A percentile compares a stretch with the other conserved stretches of the same genome.
phyloP scores from a whole-genome alignment of 1,139 yeast genomes.

The Magnusiomyces sp. region DNA sequence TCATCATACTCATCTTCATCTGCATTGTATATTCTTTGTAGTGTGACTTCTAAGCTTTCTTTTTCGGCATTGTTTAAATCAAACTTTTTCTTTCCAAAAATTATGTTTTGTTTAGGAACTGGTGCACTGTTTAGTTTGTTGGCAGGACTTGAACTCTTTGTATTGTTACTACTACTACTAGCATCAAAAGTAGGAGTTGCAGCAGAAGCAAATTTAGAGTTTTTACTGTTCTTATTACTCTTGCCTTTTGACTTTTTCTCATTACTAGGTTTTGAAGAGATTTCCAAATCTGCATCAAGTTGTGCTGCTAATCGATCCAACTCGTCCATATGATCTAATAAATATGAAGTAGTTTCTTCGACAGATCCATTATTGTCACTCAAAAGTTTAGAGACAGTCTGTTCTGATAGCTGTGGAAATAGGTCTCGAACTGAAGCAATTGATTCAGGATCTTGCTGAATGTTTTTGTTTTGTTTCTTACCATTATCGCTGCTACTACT shows the following conservation, averaged over 20 bases:
- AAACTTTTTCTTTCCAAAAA: slow-evolving; percentile 28
- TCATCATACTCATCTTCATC: slow-evolving; percentile 81
- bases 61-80: slow-evolving; percentile 10
- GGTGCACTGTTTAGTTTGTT: too few species aligned
- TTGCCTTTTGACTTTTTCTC: slow-evolving; percentile 16
- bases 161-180: too few species aligned
- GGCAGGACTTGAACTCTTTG: too few species aligned
- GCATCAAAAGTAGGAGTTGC: too few species aligned
- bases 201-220: too few species aligned
- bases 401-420: slow-evolving; percentile 24
- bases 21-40: slow-evolving; percentile 55
- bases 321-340: slow-evolving; percentile 54
- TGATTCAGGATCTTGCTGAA: slow-evolving; percentile 10
- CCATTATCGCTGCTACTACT: slow-evolving; percentile 1
- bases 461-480: not conserved
- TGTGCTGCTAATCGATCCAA: slow-evolving; percentile 20
- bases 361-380: slow-evolving; percentile 43
- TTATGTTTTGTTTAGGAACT: slow-evolving; percentile 18
- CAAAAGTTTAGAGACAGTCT: slow-evolving; percentile 30
- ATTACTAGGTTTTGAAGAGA: slow-evolving; percentile 2
- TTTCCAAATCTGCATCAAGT: slow-evolving; percentile 10
- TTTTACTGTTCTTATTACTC: too few species aligned
- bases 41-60: slow-evolving; percentile 50
- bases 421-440: slow-evolving; percentile 21
- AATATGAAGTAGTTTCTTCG: slow-evolving; percentile 48